These are phyloP conservation scores for Spencermartinsiella europaea DNA, from an alignment of 805 yeast species.

Conservation along the genomic window DNA sequence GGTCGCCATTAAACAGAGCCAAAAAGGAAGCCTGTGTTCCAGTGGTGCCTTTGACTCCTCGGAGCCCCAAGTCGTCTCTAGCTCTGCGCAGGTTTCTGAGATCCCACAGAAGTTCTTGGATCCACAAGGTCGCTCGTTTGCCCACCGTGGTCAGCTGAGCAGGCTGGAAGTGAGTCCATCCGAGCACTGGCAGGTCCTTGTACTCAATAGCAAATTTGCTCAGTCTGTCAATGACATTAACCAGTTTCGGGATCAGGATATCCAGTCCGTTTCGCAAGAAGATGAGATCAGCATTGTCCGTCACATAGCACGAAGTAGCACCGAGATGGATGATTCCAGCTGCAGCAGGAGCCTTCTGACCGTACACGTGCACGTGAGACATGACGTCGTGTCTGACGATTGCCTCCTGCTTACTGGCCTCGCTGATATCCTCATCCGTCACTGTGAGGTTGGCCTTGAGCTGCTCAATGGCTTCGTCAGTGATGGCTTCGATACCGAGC, in stretches of 20 bases:
- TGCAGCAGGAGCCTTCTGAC: slow-evolving; percentile 88
- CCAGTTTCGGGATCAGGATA: slow-evolving; percentile 86
- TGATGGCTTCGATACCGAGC: slow-evolving; percentile 76
- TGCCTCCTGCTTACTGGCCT: slow-evolving; percentile 90
- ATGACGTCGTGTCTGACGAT: slow-evolving; percentile 98
- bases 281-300: slow-evolving; percentile 96
- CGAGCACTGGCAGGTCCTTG: slow-evolving; percentile 94
- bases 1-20: slow-evolving; percentile 92
- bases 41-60: slow-evolving; percentile 99
- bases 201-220: slow-evolving; percentile 81
- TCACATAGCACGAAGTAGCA: slow-evolving; percentile 96
- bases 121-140: slow-evolving; percentile 95
- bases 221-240: slow-evolving; percentile 89
- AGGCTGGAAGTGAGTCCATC: slow-evolving; percentile 99
- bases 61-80: slow-evolving; percentile 88
- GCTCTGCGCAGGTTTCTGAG: slow-evolving; percentile 93
- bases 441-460: slow-evolving; percentile 72
- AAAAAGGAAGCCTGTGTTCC: slow-evolving; percentile 98
- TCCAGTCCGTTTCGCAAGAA: slow-evolving; percentile 96
- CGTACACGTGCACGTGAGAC: slow-evolving; percentile 98
- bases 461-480: slow-evolving; percentile 88
- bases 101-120: slow-evolving; percentile 97
- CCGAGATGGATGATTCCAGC: slow-evolving; percentile 98
- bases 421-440: slow-evolving; percentile 88
- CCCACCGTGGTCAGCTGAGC: slow-evolving; percentile 99